Evolutionary conservation across 1,139 yeast species (phyloP), one percentile per base, ranked within the genome.

Genomic region (Debaryomyces robertsiae): DNA sequence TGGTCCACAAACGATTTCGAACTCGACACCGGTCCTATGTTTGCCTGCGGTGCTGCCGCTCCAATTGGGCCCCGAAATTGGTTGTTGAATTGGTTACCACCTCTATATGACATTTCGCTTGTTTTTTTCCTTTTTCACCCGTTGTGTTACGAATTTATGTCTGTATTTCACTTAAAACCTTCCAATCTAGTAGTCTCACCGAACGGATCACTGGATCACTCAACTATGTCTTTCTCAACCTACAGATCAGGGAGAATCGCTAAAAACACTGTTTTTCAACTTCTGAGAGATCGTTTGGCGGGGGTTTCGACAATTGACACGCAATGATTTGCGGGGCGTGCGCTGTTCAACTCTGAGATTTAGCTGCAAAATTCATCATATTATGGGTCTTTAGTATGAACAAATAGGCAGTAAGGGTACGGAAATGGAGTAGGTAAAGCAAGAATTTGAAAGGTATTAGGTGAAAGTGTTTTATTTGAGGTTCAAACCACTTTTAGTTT

Each of bases 11-110:
- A 43, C 1, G 60, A 47, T 39, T 55, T 56, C 5, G 52, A 46
- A 18, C 48, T 41, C 2, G 63, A 45, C 9, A 61, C 55, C 13
- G 69, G 65, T 2, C 67, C 67, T 38, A 59, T 54, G 31, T 52
- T 48, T 14, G 58, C 40, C 17, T 47, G 53, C 9, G 52, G 49
- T 28, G 50, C 50, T n/a, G 44, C 47, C 5, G 50, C 52, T 9
- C 49, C 53, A 28, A 32, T 28, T 11, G 46, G 51, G 6, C 50
- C 47, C 28, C 55, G 49, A 46, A 63, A 63, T 44, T 61, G 67
- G 43, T 57, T 58, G 38, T 62, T 61, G 47, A 64, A 64, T 48
- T 63, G 67, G 44, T 60, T 58, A 19, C 63, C 64, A 22, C 69
- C 68, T 53, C 69, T 62, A 47, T 64, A 64, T 3, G 69, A 63